A percentile compares a stretch with the other conserved stretches of the same genome.
Conservation (phyloP, 1,284 basidiomycete genomes). For the Anthracocystis panici-leucophaei region DNA sequence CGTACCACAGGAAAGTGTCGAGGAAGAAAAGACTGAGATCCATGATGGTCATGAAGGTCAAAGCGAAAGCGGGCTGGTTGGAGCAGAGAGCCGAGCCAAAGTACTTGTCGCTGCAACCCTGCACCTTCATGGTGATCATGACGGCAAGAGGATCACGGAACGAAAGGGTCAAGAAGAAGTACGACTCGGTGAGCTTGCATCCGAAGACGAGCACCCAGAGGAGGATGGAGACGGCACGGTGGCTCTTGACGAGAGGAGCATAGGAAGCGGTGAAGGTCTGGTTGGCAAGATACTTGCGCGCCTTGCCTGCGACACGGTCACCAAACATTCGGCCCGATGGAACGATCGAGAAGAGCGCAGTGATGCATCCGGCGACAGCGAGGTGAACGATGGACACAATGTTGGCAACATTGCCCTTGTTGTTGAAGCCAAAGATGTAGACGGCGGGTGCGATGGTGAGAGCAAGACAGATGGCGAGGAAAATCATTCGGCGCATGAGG, state of each 20-base stretch:
- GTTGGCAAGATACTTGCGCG: slow-evolving; percentile 69
- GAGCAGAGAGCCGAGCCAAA: slow-evolving; percentile 66
- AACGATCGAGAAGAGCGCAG: slow-evolving; percentile 66
- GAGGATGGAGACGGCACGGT: slow-evolving; percentile 64
- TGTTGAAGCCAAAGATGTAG: slow-evolving; percentile 67
- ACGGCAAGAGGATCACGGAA: slow-evolving; percentile 69
- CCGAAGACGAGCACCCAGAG: slow-evolving; percentile 69
- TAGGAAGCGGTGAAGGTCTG: slow-evolving; percentile 69
- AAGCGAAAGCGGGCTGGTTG: slow-evolving; percentile 68
- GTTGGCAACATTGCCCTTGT: slow-evolving; percentile 54
- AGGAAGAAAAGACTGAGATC: slow-evolving; percentile 69
- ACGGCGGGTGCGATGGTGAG: slow-evolving; percentile 66
- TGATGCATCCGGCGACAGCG: slow-evolving; percentile 61
- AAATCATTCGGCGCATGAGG: slow-evolving; percentile 64
- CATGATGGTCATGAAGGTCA: slow-evolving; percentile 68
- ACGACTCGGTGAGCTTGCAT: slow-evolving; percentile 69
- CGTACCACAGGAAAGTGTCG: slow-evolving; percentile 70
- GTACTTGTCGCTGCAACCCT: slow-evolving; percentile 68
- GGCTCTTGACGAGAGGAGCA: slow-evolving; percentile 58
- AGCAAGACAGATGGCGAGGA: slow-evolving; percentile 66
- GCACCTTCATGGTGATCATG: slow-evolving; percentile 68
- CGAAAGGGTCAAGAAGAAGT: slow-evolving; percentile 69
- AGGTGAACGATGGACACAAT: slow-evolving; percentile 64
- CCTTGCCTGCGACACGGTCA: slow-evolving; percentile 68
- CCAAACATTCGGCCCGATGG: slow-evolving; percentile 68